A percentile compares a stretch with the other conserved stretches of the same genome.
Conservation (phyloP, 805 yeast genomes). For the Saturnispora diversa region DNA sequence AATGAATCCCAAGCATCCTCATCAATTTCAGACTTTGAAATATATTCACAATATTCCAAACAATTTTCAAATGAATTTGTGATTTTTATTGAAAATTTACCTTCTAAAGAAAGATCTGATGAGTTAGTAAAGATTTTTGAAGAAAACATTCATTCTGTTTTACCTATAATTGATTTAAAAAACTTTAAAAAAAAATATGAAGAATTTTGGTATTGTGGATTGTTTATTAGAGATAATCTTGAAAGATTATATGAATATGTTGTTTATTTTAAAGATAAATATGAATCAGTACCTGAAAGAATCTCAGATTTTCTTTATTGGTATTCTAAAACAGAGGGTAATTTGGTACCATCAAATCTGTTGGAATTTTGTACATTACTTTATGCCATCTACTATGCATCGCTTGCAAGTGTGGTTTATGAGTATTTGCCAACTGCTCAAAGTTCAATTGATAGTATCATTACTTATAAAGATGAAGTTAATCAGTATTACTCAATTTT, state of each 20-base stretch:
- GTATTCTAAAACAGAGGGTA: constrained; percentile 33
- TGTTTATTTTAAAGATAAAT: constrained; percentile 11
- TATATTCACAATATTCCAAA: constrained; percentile 6
- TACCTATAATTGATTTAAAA: constrained; percentile 45
- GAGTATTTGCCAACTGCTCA: constrained; percentile 12
- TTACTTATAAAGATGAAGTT: constrained; percentile 16
- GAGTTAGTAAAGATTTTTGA: constrained; percentile 41
- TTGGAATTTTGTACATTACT: constrained; percentile 19
- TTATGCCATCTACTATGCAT: constrained; percentile 19
- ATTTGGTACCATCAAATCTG: constrained; percentile 16
- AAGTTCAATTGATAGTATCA: constrained; percentile 12
- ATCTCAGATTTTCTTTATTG: constrained; percentile 33
- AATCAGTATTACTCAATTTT: constrained; percentile 19
- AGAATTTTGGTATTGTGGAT: constrained; percentile 39
- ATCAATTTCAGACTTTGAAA: constrained; percentile 1
- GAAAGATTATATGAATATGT: constrained; percentile 18
- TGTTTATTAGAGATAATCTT: constrained; percentile 19
- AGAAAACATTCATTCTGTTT: constrained; percentile 44
- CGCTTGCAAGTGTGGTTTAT: constrained; percentile 15
- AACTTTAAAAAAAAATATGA: constrained; percentile 36
- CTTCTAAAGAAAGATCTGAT: constrained; percentile 41
- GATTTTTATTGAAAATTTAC: constrained; percentile 29
- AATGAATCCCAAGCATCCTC: not conserved
- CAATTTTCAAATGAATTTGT: constrained; percentile 23
- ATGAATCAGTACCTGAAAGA: constrained; percentile 13